A percentile compares a stretch with the other conserved stretches of the same genome.
phyloP scores from a whole-genome alignment of 2,329 filamentous ascomycete species.

The Orbilia brochopaga region DNA sequence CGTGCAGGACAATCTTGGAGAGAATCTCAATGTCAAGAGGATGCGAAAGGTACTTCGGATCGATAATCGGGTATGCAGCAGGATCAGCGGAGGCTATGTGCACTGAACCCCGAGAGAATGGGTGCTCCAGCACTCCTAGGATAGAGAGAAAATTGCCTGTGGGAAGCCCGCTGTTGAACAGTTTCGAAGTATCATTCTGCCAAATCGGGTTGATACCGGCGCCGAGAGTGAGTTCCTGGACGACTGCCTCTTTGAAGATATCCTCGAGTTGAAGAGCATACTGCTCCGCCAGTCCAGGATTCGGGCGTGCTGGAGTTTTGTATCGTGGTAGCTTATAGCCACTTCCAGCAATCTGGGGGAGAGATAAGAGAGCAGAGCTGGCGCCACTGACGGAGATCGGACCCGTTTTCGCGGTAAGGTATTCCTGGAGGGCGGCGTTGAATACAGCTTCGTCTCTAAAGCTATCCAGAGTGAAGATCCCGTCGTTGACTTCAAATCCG shows the following conservation, averaged over 20 bases:
- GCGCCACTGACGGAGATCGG: slow-evolving; percentile 35
- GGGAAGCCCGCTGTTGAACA: slow-evolving; percentile 33
- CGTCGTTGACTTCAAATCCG: slow-evolving; percentile 35
- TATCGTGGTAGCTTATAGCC: slow-evolving; percentile 3
- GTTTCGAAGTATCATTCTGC: slow-evolving; percentile 36
- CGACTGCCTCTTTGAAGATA: slow-evolving; percentile 29
- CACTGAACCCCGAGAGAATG: slow-evolving; percentile 67
- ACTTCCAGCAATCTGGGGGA: slow-evolving; percentile 33
- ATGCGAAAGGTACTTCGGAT: slow-evolving; percentile 65
- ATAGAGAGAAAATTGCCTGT: slow-evolving; percentile 36
- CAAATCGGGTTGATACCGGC: slow-evolving; percentile 37
- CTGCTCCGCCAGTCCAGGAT: slow-evolving; percentile 10
- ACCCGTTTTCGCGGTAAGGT: slow-evolving; percentile 19
- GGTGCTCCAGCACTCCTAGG: slow-evolving; percentile 61
- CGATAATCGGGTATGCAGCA: slow-evolving; percentile 63
- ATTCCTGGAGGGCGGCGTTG: slow-evolving; percentile 28
- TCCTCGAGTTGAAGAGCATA: slow-evolving; percentile 29
- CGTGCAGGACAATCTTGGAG: slow-evolving; percentile 36
- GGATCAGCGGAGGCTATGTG: slow-evolving; percentile 65
- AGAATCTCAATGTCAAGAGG: slow-evolving; percentile 63
- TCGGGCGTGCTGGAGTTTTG: not conserved
- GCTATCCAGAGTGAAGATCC: slow-evolving; percentile 46
- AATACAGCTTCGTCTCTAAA: slow-evolving; percentile 31
- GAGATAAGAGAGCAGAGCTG: slow-evolving; percentile 38
- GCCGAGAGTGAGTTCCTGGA: slow-evolving; percentile 30